Percentiles rank a stretch among this genome's conserved stretches.
phyloP scores from a whole-genome alignment of 139 green algal species.

The Eudorina sp. region DNA sequence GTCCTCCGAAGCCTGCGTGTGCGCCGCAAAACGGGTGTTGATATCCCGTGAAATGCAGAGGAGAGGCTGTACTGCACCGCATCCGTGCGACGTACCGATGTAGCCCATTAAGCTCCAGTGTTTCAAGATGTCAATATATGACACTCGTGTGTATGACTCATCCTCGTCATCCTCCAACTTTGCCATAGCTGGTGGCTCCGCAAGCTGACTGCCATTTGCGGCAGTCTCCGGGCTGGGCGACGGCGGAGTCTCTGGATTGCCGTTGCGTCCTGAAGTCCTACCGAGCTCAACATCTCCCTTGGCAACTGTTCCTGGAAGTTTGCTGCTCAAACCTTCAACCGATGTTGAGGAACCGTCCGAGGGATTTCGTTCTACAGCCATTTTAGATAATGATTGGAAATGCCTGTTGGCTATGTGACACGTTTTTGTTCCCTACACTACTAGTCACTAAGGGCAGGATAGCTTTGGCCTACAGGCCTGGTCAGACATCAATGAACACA shows the following conservation, averaged over 20 bases:
- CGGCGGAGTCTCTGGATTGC: too few species aligned
- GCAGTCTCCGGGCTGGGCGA: neutral
- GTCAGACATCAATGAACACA: too few species aligned
- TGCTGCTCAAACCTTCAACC: neutral
- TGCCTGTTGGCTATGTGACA: neutral
- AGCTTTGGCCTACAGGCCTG: neutral
- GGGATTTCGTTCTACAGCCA: neutral
- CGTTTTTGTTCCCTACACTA: neutral
- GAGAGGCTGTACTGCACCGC: neutral
- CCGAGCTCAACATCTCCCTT: neutral
- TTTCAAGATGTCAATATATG: slow-evolving; percentile 38
- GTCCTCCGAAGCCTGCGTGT: slow-evolving; percentile 78
- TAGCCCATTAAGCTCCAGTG: slow-evolving; percentile 39
- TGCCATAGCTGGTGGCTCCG: neutral
- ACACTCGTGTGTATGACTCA: neutral
- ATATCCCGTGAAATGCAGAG: neutral
- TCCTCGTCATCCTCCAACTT: neutral
- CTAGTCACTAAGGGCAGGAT: neutral
- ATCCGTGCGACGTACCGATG: slow-evolving; percentile 4
- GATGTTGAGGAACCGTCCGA: neutral
- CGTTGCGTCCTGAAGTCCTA: too few species aligned
- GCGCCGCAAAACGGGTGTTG: neutral
- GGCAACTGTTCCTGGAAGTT: neutral
- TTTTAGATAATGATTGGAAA: neutral
- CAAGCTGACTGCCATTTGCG: neutral